A percentile compares a stretch with the other conserved stretches of the same genome.
Conservation (phyloP, 2,329 filamentous ascomycete genomes). For the Emydomyces testavorans region DNA sequence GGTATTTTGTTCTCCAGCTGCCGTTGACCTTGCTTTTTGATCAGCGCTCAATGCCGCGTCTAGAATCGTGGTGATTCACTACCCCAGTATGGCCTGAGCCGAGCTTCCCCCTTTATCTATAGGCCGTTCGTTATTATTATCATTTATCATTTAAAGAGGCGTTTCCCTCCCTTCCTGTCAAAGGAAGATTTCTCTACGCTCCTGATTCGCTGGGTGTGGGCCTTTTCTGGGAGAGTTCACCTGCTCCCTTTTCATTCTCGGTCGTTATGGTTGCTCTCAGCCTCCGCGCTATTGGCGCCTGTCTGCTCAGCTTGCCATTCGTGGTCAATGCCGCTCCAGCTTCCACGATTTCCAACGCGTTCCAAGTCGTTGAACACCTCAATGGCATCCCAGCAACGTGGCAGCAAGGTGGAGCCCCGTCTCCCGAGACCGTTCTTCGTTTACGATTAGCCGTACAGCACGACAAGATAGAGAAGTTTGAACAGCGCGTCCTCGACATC, state of each 20-base stretch:
- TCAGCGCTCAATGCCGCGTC: neutral
- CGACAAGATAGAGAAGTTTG: constrained; percentile 41
- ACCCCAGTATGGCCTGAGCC: neutral
- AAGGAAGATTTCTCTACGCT: neutral
- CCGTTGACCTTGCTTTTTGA: neutral
- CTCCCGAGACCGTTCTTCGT: constrained; percentile 33
- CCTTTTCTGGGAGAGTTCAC: neutral
- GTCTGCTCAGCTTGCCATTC: constrained; percentile 11
- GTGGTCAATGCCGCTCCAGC: constrained; percentile 11
- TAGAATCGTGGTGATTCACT: neutral
- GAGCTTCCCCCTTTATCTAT: neutral
- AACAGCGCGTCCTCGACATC: constrained; percentile 49
- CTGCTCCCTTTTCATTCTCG: neutral
- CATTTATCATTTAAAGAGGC: neutral
- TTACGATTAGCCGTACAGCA: constrained; percentile 42
- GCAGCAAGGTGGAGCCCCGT: constrained; percentile 21
- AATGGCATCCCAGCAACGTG: constrained; percentile 26
- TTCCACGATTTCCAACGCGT: constrained; percentile 1
- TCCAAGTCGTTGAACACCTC: constrained; percentile 16
- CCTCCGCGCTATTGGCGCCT: constrained; percentile 12
- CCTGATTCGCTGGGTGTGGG: neutral
- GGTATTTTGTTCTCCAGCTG: neutral
- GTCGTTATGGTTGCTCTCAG: constrained; percentile 11
- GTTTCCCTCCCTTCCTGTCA: neutral
- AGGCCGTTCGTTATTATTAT: neutral